Percentiles rank a stretch among this genome's conserved stretches.
Evolutionary conservation across 345 rosid genomes (phyloP).

Genomic region (Litchi chinensis): DNA sequence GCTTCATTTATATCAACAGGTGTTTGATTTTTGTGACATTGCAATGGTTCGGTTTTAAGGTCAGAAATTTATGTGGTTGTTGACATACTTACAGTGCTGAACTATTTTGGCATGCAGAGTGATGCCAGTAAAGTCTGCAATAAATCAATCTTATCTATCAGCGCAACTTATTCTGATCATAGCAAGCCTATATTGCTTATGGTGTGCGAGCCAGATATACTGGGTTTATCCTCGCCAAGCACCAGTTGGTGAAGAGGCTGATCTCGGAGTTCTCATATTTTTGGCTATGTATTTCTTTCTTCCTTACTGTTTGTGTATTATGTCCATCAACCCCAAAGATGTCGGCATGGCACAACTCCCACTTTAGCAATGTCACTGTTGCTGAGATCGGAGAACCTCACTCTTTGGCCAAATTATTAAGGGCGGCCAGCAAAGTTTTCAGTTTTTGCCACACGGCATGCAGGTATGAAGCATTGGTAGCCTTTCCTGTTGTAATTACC

Average conservation of each 20-base stretch:
- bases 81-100: not conserved
- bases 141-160: slow-evolving; percentile 40
- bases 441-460: not conserved
- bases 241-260: slow-evolving; percentile 81
- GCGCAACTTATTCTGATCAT: slow-evolving; percentile 38
- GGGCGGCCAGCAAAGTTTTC: not conserved
- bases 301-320: slow-evolving; percentile 51
- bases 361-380: slow-evolving; percentile 13
- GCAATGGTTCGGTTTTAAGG: not conserved
- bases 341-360: slow-evolving; percentile 36
- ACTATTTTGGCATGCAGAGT: slow-evolving; percentile 37
- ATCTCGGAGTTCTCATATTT: slow-evolving; percentile 64
- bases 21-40: slow-evolving; percentile 7
- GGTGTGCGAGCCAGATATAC: slow-evolving; percentile 71
- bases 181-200: slow-evolving; percentile 50
- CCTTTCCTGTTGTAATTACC: not conserved
- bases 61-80: not conserved
- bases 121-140: slow-evolving; percentile 27
- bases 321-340: slow-evolving; percentile 47
- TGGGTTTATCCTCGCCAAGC: slow-evolving; percentile 58
- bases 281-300: slow-evolving; percentile 52
- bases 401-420: not conserved
- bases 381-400: not conserved
- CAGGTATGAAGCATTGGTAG: not conserved
- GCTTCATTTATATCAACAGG: slow-evolving; percentile 70